phyloP scores from a whole-genome alignment of 768 basidiomycete genomes.

The Termitomyces bulborhizus region DNA sequence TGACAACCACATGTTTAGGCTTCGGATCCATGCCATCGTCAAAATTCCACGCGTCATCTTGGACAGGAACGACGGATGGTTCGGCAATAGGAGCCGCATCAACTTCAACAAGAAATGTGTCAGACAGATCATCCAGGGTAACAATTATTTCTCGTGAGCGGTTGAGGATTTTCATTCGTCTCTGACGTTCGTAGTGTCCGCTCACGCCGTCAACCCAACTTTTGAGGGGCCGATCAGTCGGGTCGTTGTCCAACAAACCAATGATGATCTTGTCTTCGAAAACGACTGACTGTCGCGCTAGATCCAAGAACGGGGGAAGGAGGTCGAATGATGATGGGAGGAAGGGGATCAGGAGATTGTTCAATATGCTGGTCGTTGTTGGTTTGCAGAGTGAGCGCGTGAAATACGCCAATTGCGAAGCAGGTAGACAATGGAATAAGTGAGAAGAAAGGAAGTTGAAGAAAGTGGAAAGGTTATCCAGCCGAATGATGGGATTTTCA shows the following conservation, averaged over 20 bases:
- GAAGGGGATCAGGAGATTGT: conserved; percentile 60
- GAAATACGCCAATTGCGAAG: conserved; percentile 38
- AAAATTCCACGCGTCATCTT: conserved; percentile 41
- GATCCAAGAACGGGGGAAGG: conserved; percentile 56
- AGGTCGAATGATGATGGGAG: conserved; percentile 58
- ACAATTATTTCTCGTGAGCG: conserved; percentile 51
- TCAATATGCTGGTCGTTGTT: conserved; percentile 53
- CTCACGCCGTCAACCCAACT: conserved; percentile 65
- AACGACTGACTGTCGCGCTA: conserved; percentile 49
- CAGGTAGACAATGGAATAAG: conserved; percentile 53
- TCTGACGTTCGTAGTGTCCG: conserved; percentile 72
- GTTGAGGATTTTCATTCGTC: conserved; percentile 63
- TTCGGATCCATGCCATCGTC: conserved; percentile 26
- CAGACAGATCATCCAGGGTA: conserved; percentile 27
- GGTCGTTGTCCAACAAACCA: conserved; percentile 41
- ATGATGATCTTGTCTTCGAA: conserved; percentile 60
- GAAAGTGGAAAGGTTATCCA: conserved; percentile 50
- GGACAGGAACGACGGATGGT: conserved; percentile 22
- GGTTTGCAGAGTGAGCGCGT: conserved; percentile 56
- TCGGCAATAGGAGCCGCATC: conserved; percentile 25
- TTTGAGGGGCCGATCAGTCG: conserved; percentile 48
- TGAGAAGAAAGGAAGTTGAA: conserved; percentile 58
- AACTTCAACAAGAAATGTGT: conserved; percentile 36
- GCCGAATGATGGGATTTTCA: conserved; percentile 31
- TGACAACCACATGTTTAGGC: not conserved